A percentile compares a stretch with the other conserved stretches of the same genome.
Conservation (phyloP, 371 early-diverging fungal genomes). For the Apophysomyces ossiformis region DNA sequence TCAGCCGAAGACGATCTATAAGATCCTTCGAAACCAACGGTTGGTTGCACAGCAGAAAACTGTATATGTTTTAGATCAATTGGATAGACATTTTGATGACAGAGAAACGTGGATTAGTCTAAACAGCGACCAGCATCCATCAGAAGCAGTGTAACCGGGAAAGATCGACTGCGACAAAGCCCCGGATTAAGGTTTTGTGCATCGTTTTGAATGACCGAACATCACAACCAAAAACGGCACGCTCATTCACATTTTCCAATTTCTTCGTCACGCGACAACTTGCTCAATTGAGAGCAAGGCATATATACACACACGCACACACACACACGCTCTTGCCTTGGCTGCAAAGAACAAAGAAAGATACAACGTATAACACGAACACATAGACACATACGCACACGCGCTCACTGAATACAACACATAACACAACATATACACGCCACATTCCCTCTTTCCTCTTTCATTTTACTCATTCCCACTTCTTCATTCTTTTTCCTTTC, state of each 20-base stretch:
- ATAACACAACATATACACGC: not conserved
- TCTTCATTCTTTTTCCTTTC: not conserved
- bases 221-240: constrained; percentile 6
- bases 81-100: not conserved
- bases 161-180: not conserved
- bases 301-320: not conserved
- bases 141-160: not conserved
- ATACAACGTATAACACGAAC: no score
- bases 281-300: constrained; percentile 4
- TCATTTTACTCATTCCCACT: not conserved
- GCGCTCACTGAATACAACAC: not conserved
- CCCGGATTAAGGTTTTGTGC: constrained; percentile 6
- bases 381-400: not conserved
- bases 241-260: constrained; percentile 2
- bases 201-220: not conserved
- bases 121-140: not conserved
- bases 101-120: not conserved
- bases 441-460: constrained; percentile 4
- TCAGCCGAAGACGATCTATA: not conserved
- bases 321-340: constrained; percentile 2
- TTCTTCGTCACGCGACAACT: constrained; percentile 7
- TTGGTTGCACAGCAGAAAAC: not conserved
- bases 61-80: not conserved
- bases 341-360: not conserved
- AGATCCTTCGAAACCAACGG: not conserved